Evolutionary conservation across 148 eudicot species (phyloP), one percentile per base, ranked within the genome.

Genomic region (Nepenthes gracilis): DNA sequence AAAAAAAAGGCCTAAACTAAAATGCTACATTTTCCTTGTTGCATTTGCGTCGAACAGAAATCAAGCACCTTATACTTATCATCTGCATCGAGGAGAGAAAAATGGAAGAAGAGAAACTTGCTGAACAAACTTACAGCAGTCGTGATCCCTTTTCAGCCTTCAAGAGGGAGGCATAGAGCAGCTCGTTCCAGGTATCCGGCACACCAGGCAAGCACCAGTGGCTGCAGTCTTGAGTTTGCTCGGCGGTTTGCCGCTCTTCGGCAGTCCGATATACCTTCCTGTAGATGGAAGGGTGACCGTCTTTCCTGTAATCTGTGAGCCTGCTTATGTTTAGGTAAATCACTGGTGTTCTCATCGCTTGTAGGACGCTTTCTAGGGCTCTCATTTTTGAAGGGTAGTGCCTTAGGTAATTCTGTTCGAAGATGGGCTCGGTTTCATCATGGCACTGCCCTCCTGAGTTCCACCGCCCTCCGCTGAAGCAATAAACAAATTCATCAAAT

Each of bases 201-300:
- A 92, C 86, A 40, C 97, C 97, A 1, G 97, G 97, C 68, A 92
- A 74, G 78, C 97, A 92, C 97, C 97, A 92, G 59, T 92, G 97
- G 61, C 97, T 92, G 77, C 97, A 92, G 71, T 92, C 96, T 68
- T 92, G 90, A 38, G 77, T 70, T 9, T 66, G 77, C 62, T 67
- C 78, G 0, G 83, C 84, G 33, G 72, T 74, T 1, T 43, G 43
- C 61, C 77, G 63, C 58, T 88, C 90, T 59, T 70, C 64, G 1
- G 58, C 75, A 1, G 77, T 69, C 59, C 58, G 68, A 55, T 79
- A 83, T 52, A 69, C 65, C 65, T 71, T 81, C 59, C 98, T 66
- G 68, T 83, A 92, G 59, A 88, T 80, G 0, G 97, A 92, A 11
- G 97, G 97, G 61, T 92, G 97, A 23, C 75, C 96, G 36, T 93